Percentiles rank a stretch among this genome's conserved stretches.
Evolutionary conservation across 345 rosid species (phyloP).

Genomic region (Combretum micranthum): DNA sequence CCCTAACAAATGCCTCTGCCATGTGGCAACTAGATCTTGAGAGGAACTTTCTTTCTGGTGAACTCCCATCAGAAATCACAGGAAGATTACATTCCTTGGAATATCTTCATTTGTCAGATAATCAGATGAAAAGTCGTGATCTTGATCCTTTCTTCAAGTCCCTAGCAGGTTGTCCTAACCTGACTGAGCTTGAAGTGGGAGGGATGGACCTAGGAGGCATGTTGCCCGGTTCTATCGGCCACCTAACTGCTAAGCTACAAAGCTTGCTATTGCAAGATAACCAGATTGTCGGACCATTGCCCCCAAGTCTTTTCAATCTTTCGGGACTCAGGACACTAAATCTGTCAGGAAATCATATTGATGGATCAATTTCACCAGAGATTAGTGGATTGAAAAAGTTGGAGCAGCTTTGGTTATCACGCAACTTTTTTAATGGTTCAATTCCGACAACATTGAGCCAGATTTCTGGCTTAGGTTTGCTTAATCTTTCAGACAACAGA

Average conservation of each 20-base stretch:
- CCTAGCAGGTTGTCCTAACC: constrained; percentile 29
- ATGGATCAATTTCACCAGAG: constrained; percentile 26
- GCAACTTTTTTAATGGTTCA: constrained; percentile 25
- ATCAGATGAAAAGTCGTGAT: constrained; percentile 37
- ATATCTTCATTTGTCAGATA: constrained; percentile 37
- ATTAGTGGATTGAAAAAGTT: constrained; percentile 20
- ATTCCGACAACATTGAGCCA: constrained; percentile 37
- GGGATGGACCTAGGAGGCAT: constrained; percentile 49
- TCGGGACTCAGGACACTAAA: constrained; percentile 25
- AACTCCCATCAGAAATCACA: constrained; percentile 33
- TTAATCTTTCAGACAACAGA: constrained; percentile 41
- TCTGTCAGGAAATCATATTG: constrained; percentile 32
- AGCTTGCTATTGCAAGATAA: constrained; percentile 31
- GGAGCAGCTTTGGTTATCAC: constrained; percentile 36
- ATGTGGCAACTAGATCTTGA: constrained; percentile 30
- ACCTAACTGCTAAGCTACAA: constrained; percentile 10
- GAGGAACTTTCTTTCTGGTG: constrained; percentile 32
- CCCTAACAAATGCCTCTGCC: constrained; percentile 29
- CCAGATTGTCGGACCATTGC: constrained; percentile 33
- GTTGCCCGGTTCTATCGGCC: constrained; percentile 30
- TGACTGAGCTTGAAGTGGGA: constrained; percentile 40
- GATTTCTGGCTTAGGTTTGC: constrained; percentile 23
- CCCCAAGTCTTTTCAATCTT: constrained; percentile 28
- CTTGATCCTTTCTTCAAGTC: constrained; percentile 37
- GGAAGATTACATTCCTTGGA: constrained; percentile 14